phyloP scores from a whole-genome alignment of 305 asterid species.

The Fraxinus nigra region DNA sequence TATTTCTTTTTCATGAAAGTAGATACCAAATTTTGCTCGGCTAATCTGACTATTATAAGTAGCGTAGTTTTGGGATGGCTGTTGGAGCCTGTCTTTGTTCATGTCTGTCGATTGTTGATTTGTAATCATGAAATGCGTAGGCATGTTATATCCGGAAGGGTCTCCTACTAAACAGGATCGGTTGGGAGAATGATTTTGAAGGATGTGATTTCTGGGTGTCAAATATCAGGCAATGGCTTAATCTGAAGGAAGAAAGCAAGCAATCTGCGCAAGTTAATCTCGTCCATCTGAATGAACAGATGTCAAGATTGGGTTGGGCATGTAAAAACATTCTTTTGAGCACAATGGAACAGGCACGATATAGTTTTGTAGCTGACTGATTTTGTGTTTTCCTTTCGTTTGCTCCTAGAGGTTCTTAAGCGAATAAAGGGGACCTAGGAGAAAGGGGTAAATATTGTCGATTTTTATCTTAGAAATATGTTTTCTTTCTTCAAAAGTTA shows the following conservation, averaged over 20 bases:
- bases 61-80: background rate
- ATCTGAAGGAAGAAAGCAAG: conserved; percentile 61
- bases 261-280: conserved; percentile 35
- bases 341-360: conserved; percentile 63
- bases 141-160: conserved; percentile 63
- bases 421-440: background rate
- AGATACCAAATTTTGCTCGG: conserved; percentile 6
- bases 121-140: conserved; percentile 30
- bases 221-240: conserved; percentile 48
- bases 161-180: conserved; percentile 29
- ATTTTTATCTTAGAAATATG: background rate
- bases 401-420: background rate
- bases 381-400: background rate
- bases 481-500: background rate
- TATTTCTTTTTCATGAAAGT: background rate
- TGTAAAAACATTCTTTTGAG: conserved; percentile 70
- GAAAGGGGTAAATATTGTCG: background rate
- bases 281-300: conserved; percentile 37
- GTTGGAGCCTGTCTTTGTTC: background rate
- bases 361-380: conserved; percentile 53
- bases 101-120: background rate
- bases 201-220: conserved; percentile 29
- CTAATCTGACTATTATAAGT: background rate
- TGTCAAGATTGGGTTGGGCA: conserved; percentile 67
- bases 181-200: conserved; percentile 38